Evolutionary conservation across 306 rosid species (phyloP).

Genomic region (Quercus berberidifolia): DNA sequence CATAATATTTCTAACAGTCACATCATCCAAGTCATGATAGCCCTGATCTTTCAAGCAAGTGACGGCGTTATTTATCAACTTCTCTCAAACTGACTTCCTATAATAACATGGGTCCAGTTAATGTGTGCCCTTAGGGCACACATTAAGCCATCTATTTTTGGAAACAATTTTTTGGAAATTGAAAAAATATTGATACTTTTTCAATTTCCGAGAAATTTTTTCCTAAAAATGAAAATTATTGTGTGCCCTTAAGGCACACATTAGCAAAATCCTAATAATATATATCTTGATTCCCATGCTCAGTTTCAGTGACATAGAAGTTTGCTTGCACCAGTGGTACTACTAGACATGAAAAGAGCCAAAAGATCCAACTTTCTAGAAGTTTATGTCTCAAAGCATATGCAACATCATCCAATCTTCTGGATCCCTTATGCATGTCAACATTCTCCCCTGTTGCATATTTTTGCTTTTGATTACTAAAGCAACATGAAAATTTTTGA

Average conservation of each 20-base stretch:
- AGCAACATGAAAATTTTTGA: constrained; percentile 35
- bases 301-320: constrained; percentile 85
- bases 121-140: too few species aligned
- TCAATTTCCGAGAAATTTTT: too few species aligned
- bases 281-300: constrained; percentile 61
- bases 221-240: too few species aligned
- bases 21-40: constrained; percentile 53
- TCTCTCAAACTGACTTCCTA: constrained; percentile 70
- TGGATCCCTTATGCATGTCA: constrained; percentile 17
- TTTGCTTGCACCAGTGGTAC: constrained; percentile 79
- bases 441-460: constrained; percentile 23
- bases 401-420: constrained; percentile 27
- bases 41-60: constrained; percentile 48
- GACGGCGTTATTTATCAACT: constrained; percentile 46
- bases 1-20: constrained; percentile 51
- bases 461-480: constrained; percentile 24
- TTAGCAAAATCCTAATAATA: too few species aligned
- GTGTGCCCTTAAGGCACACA: too few species aligned
- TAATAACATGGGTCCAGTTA: too few species aligned
- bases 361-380: constrained; percentile 78
- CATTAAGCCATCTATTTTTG: too few species aligned
- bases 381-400: constrained; percentile 46
- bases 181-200: too few species aligned
- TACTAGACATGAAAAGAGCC: constrained; percentile 71
- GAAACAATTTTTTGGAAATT: too few species aligned